These are phyloP conservation scores for Aspergillus nanangensis DNA, from an alignment of 495 filamentous ascomycete species.

Conservation along the genomic window DNA sequence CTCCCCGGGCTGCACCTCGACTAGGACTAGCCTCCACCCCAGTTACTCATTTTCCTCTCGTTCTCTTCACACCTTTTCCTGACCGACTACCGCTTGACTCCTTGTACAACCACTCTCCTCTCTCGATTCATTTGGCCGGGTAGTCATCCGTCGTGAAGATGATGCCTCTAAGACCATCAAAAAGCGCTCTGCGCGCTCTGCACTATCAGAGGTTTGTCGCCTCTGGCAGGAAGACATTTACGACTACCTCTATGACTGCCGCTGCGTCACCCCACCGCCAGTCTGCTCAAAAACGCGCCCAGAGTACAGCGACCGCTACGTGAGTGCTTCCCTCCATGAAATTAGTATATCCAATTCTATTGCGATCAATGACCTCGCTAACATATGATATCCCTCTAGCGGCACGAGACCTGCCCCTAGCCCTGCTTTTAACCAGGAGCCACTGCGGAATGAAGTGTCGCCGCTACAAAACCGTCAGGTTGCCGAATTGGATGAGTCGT, in stretches of 20 bases:
- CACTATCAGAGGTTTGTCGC: conserved; percentile 37
- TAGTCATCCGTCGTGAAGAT: conserved; percentile 35
- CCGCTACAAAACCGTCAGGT: conserved; percentile 58
- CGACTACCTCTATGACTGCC: conserved; percentile 35
- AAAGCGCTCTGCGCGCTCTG: conserved; percentile 41
- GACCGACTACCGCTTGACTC: conserved; percentile 14
- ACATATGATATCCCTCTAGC: conserved; percentile 18
- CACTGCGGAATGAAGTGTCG: conserved; percentile 59
- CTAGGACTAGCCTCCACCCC: too few relatives aligned
- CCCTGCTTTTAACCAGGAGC: conserved; percentile 66
- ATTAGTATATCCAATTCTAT: not conserved
- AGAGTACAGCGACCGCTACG: conserved; percentile 48
- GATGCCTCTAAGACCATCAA: conserved; percentile 48
- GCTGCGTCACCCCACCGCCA: conserved; percentile 44
- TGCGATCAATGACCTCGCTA: conserved; percentile 3
- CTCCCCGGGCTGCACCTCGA: too few relatives aligned
- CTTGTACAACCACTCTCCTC: conserved; percentile 17
- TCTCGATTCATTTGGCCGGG: conserved; percentile 24
- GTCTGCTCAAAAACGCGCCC: conserved; percentile 40
- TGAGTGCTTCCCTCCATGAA: conserved; percentile 22
- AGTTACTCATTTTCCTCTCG: conserved; percentile 11
- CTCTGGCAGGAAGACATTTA: conserved; percentile 37
- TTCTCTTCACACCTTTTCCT: conserved; percentile 14
- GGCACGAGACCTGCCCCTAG: conserved; percentile 56
- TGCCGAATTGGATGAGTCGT: conserved; percentile 71